Evolutionary conservation across 352 stramenopile species (phyloP).

Genomic region (Phytophthora colocasiae): DNA sequence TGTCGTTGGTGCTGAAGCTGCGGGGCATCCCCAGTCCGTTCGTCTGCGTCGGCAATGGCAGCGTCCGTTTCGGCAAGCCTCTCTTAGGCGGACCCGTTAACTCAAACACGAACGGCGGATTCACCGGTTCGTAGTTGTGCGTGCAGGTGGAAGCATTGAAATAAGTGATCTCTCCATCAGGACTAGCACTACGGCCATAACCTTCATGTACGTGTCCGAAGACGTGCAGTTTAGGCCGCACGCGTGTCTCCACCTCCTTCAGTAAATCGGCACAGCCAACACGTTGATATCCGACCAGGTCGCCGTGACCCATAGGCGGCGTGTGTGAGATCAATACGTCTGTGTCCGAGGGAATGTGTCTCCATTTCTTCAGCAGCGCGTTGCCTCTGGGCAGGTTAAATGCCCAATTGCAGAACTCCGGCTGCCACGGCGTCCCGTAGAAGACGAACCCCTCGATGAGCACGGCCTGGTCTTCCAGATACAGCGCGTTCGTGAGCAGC

Average conservation of each 20-base stretch:
- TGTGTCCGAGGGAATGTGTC: constrained; percentile 58
- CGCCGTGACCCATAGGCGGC: constrained; percentile 81
- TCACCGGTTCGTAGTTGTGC: constrained; percentile 78
- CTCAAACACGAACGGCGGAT: constrained; percentile 71
- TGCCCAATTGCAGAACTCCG: constrained; percentile 87
- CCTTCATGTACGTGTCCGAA: constrained; percentile 93
- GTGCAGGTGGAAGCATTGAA: constrained; percentile 88
- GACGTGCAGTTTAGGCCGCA: constrained; percentile 82
- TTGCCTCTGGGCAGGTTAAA: constrained; percentile 74
- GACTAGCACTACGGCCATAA: constrained; percentile 71
- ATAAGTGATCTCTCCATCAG: constrained; percentile 81
- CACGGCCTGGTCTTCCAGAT: constrained; percentile 79
- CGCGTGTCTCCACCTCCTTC: constrained; percentile 63
- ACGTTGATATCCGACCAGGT: constrained; percentile 57
- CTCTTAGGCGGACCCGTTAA: constrained; percentile 38
- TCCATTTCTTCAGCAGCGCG: constrained; percentile 52
- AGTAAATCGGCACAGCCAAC: constrained; percentile 86
- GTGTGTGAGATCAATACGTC: constrained; percentile 92
- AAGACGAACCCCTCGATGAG: constrained; percentile 78
- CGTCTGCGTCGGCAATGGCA: neutral
- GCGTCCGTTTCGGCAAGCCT: constrained; percentile 22
- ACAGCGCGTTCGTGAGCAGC: constrained; percentile 78
- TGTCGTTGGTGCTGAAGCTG: constrained; percentile 36
- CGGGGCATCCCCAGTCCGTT: constrained; percentile 18
- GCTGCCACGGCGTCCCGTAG: constrained; percentile 85